These are phyloP conservation scores for Endocalyx cinctus DNA, from an alignment of 2,329 filamentous ascomycete species.

Conservation along the genomic window DNA sequence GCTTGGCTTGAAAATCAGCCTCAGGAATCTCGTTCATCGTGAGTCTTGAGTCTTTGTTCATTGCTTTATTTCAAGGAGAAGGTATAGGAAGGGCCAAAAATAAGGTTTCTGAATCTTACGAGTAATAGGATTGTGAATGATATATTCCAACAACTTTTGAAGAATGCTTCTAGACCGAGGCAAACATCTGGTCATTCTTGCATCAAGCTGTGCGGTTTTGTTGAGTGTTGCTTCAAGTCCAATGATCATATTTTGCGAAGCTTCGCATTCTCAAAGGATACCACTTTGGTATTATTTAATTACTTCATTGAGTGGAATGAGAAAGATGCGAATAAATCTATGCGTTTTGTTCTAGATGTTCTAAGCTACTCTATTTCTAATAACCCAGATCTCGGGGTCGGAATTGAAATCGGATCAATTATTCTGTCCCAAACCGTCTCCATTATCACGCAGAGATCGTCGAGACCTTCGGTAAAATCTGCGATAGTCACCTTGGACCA, in stretches of 20 bases:
- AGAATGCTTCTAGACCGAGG: constrained; percentile 47
- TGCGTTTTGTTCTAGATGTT: constrained; percentile 58
- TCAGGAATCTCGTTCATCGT: constrained; percentile 19
- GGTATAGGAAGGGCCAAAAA: too few species aligned
- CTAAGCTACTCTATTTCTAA: constrained; percentile 45
- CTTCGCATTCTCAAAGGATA: constrained; percentile 49
- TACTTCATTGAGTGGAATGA: constrained; percentile 66
- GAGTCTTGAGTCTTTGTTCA: constrained; percentile 13
- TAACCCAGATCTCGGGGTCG: constrained; percentile 41
- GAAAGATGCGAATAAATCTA: constrained; percentile 58
- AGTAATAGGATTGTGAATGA: constrained; percentile 17
- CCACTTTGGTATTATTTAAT: constrained; percentile 48
- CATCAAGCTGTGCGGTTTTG: constrained; percentile 57
- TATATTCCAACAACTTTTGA: constrained; percentile 45
- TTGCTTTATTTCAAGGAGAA: too few species aligned
- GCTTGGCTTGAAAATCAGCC: constrained; percentile 25
- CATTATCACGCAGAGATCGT: constrained; percentile 55
- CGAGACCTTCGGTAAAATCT: constrained; percentile 63
- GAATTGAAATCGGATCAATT: constrained; percentile 34
- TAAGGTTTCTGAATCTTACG: background rate
- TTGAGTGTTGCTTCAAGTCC: constrained; percentile 55
- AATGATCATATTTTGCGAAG: constrained; percentile 33
- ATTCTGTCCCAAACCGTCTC: constrained; percentile 51
- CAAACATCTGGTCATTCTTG: constrained; percentile 54
- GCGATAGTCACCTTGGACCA: constrained; percentile 64